Percentiles rank a stretch among this genome's conserved stretches.
Conservation (phyloP, 805 yeast genomes). For the Ogataea siamensis region DNA sequence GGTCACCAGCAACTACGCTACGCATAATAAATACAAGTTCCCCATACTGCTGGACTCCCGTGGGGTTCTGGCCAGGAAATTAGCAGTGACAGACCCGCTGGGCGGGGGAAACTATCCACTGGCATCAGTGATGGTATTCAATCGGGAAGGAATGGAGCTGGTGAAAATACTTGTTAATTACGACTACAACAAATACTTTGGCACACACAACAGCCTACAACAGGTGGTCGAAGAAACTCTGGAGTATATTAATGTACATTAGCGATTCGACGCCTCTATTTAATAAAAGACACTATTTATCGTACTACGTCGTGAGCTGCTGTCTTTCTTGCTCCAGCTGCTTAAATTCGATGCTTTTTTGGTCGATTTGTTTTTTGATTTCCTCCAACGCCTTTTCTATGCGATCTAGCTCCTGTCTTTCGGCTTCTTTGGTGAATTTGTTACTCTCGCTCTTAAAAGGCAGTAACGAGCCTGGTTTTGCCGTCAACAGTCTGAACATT, state of each 20-base stretch:
- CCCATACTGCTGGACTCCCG: conserved; percentile 30
- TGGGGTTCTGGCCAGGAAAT: conserved; percentile 27
- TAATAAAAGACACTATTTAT: not conserved
- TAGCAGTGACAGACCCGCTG: conserved; percentile 32
- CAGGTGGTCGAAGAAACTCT: conserved; percentile 17
- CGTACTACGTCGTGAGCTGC: conserved; percentile 11
- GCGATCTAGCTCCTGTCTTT: conserved; percentile 62
- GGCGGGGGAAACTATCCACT: conserved; percentile 38
- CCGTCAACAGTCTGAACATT: conserved; percentile 74
- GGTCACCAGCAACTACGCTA: conserved; percentile 22
- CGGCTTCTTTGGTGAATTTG: conserved; percentile 46
- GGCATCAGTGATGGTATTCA: conserved; percentile 30
- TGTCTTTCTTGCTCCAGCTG: conserved; percentile 33
- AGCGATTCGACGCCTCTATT: conserved; percentile 2
- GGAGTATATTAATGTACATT: conserved; percentile 13
- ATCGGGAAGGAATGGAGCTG: conserved; percentile 24
- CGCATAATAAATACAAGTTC: conserved; percentile 17
- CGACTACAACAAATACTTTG: conserved; percentile 24
- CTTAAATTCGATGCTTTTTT: conserved; percentile 27
- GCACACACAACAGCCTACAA: conserved; percentile 18
- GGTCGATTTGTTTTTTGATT: conserved; percentile 28
- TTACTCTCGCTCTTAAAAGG: conserved; percentile 33
- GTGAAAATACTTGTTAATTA: conserved; percentile 27
- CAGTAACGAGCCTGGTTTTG: conserved; percentile 57
- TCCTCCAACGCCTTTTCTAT: conserved; percentile 38